Evolutionary conservation across 306 rosid species (phyloP), one percentile per base, ranked within the genome.

Genomic region (Pueraria montana): DNA sequence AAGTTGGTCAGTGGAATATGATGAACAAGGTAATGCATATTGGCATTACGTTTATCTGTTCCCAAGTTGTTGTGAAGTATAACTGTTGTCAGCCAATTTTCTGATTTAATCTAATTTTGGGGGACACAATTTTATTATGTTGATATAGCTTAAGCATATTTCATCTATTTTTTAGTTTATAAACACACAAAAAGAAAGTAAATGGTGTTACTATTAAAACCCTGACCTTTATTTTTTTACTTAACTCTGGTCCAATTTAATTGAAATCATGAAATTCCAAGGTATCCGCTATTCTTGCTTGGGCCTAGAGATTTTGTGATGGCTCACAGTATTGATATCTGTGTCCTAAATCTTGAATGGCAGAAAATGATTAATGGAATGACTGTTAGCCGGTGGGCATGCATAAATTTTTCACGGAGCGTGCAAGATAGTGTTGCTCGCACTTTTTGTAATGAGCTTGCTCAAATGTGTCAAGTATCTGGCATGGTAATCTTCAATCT

Each of bases 1-100:
- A 94, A 85, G 94, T 94, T 82, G 98, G 98, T 85, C 98, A 92
- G 84, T 94, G 98, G 98, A 94, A 94, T 86, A 94, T 94, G 97
- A 91, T 91, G 96, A 94, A 94, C 92, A 94, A 94, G 97, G 98
- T 94, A 87, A 32, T n/a, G 34, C 5, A 59, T 72, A 38, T 49
- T 52, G 49, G 43, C 48, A 70, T 66, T 20, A 30, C 55, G 32
- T 65, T 73, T 16, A 6, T 72, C 82, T 18, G 38, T 63, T 76
- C 9, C 6, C 9, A 11, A 46, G 43, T 61, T 66, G n/a, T 45
- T 21, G 0, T 43, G 55, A 38, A 67, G 43, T 62, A 24, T 17
- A 42, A n/a, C 68, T 26, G 49, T 36, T 46, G 16, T 55, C n/a
- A n/a, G 13, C 26, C 38, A 40, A 11, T 61, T 50, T 45, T 32